Evolutionary conservation across 108 stramenopile species (phyloP).

Genomic region (Cylindrotheca closterium): DNA sequence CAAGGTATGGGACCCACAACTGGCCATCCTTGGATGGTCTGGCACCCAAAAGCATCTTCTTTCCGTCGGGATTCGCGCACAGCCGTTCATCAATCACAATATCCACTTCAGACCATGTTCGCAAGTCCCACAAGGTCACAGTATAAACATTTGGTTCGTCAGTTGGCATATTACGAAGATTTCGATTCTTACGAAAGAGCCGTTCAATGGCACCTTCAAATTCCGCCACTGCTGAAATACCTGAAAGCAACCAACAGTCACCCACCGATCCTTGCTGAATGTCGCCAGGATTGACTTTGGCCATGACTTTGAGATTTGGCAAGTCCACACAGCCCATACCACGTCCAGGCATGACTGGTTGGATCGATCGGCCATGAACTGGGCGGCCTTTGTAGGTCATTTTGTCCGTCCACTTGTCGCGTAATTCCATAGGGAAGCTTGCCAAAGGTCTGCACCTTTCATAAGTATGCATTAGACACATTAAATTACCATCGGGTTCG

Average conservation of each 20-base stretch:
- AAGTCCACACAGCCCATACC: conserved; percentile 47
- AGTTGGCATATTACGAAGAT: conserved; percentile 26
- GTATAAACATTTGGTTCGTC: conserved; percentile 35
- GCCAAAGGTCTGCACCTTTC: conserved; percentile 16
- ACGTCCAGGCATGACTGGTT: conserved; percentile 43
- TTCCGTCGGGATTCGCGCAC: conserved; percentile 10
- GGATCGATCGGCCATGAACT: conserved; percentile 12
- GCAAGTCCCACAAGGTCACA: conserved; percentile 36
- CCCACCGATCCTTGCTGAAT: conserved; percentile 42
- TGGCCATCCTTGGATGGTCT: conserved; percentile 41
- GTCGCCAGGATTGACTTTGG: conserved; percentile 40
- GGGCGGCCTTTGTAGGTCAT: conserved; percentile 19
- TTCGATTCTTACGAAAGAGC: conserved; percentile 40
- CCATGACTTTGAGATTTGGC: conserved; percentile 34
- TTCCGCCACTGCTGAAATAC: conserved; percentile 40
- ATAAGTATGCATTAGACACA: conserved; percentile 13
- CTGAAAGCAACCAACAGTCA: conserved; percentile 48
- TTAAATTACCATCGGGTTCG: conserved; percentile 10
- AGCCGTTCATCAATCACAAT: conserved; percentile 42
- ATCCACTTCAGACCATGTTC: conserved; percentile 43
- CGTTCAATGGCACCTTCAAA: conserved; percentile 47
- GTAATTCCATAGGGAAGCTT: conserved; percentile 15
- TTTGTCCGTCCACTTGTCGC: conserved; percentile 29
- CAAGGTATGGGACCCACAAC: conserved; percentile 42
- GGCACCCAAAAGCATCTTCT: conserved; percentile 22